phyloP scores from a whole-genome alignment of 73 alveolate genomes.

The Loxodes magnus region DNA sequence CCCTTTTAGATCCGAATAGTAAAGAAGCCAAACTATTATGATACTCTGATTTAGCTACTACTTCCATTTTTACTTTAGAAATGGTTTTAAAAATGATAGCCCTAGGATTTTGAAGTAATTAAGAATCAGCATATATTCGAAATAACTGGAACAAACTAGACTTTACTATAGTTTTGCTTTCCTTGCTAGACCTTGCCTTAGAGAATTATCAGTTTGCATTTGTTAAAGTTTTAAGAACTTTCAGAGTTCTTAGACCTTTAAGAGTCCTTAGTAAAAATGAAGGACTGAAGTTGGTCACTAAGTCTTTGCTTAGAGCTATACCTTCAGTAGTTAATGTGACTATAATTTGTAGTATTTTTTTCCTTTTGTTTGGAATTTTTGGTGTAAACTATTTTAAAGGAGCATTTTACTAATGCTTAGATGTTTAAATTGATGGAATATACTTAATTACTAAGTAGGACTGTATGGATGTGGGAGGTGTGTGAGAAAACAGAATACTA shows the following conservation, averaged over 20 bases:
- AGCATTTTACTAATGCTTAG: slow-evolving; percentile 14
- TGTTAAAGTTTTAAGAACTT: slow-evolving; percentile 41
- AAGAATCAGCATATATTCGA: slow-evolving; percentile 22
- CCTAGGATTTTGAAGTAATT: slow-evolving; percentile 32
- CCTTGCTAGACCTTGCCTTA: slow-evolving; percentile 9
- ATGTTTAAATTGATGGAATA: slow-evolving; percentile 12
- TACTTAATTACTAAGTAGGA: too few relatives aligned
- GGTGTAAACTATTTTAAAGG: slow-evolving; percentile 60
- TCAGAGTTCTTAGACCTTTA: slow-evolving; percentile 59
- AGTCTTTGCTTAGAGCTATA: slow-evolving; percentile 32
- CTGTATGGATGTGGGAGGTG: slow-evolving; percentile 31
- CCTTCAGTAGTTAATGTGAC: slow-evolving; percentile 54
- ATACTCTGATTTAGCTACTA: not conserved
- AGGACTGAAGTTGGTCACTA: slow-evolving; percentile 51
- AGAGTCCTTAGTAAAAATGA: slow-evolving; percentile 57
- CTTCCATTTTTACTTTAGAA: slow-evolving; percentile 18
- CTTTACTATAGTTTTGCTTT: slow-evolving; percentile 22
- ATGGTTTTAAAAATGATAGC: slow-evolving; percentile 23
- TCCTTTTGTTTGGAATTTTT: slow-evolving; percentile 51
- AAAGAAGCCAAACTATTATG: not conserved
- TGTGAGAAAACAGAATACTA: slow-evolving; percentile 13
- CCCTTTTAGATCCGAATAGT: slow-evolving; percentile 13
- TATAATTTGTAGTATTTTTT: slow-evolving; percentile 38
- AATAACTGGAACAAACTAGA: slow-evolving; percentile 42
- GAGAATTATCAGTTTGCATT: slow-evolving; percentile 10